Base-by-base conservation (phyloP, 176 grass and related monocot genomes). In the Carex cristatella region DNA sequence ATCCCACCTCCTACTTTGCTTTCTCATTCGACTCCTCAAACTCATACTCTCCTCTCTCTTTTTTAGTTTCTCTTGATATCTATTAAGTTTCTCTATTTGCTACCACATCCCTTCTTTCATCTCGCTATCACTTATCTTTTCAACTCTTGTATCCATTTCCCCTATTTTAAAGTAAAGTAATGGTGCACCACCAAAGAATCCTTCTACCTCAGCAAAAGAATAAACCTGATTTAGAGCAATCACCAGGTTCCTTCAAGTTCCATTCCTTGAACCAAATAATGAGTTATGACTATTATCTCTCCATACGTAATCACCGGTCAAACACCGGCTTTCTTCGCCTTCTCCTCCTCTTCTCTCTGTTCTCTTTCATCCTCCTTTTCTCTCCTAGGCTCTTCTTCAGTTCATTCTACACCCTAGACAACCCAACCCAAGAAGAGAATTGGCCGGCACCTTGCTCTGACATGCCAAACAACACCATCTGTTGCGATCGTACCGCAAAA, bases 141-240 rank as follows among this genome's bases (percentile, higher is more conserved):
- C 13, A 72, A 57, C 28, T 33, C 11, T 79, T 18, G 1, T 79
- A 9, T 14, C 2, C 49, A 5, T 16, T 33, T 77, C 7, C 74
- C 30, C 14, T 19, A 56, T 30, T 37, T 35, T 28, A 37, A 37
- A 2, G 2, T 40, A 10, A 74, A 55, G 84, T 31, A 30, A 93
- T 93, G 91, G 81, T 88, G 60, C 86, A 93, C 84, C 83, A 86
- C 13, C 71, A 81, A 55, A 83, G 58, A 27, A 61, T 30, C 68
- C 83, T 93, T 55, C 91, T 88, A 9, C 55, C 30, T 40, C 87
- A 84, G 13, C 79, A 83, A 19, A 73, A 49, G 72, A 33, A 40
- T 40, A 40, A 80, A 53, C 54, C 16, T 23, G 70, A 84, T 12
- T 54, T 33, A 18, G 81, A 38, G 59, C 74, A 42, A 77, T 28